A percentile compares a stretch with the other conserved stretches of the same genome.
These are phyloP conservation scores for Hura crepitans DNA, from an alignment of 441 rosid species.

Conservation along the genomic window DNA sequence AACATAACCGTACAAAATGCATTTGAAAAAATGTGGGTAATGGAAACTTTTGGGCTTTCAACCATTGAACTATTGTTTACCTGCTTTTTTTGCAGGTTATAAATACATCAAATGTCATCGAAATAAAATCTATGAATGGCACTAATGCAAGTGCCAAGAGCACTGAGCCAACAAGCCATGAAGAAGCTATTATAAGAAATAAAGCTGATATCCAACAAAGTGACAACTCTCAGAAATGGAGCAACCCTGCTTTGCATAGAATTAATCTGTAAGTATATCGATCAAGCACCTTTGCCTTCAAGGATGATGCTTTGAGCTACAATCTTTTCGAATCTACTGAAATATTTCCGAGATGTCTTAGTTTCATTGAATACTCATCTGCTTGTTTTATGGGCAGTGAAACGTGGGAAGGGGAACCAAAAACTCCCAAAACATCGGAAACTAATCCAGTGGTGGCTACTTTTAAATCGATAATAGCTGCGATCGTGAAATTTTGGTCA, in stretches of 20 bases:
- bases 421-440: slow-evolving; percentile 28
- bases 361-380: slow-evolving; percentile 1
- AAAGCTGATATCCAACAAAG: slow-evolving; percentile 32
- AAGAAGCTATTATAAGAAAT: slow-evolving; percentile 19
- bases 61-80: neutral
- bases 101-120: slow-evolving; percentile 25
- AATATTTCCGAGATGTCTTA: neutral
- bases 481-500: slow-evolving; percentile 77
- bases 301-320: neutral
- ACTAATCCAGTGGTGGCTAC: slow-evolving; percentile 48
- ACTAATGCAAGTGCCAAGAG: slow-evolving; percentile 3
- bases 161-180: slow-evolving; percentile 24
- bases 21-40: neutral
- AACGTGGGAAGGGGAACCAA: slow-evolving; percentile 62
- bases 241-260: slow-evolving; percentile 53
- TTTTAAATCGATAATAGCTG: slow-evolving; percentile 49
- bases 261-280: slow-evolving; percentile 60
- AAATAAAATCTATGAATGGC: slow-evolving; percentile 23
- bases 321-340: neutral
- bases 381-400: slow-evolving; percentile 45
- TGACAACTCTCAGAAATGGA: slow-evolving; percentile 32
- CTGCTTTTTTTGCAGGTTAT: slow-evolving; percentile 37
- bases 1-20: neutral
- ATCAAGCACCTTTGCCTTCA: neutral
- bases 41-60: neutral